Conservation (phyloP, 495 filamentous ascomycete genomes). For the Entonaema liquescens region DNA sequence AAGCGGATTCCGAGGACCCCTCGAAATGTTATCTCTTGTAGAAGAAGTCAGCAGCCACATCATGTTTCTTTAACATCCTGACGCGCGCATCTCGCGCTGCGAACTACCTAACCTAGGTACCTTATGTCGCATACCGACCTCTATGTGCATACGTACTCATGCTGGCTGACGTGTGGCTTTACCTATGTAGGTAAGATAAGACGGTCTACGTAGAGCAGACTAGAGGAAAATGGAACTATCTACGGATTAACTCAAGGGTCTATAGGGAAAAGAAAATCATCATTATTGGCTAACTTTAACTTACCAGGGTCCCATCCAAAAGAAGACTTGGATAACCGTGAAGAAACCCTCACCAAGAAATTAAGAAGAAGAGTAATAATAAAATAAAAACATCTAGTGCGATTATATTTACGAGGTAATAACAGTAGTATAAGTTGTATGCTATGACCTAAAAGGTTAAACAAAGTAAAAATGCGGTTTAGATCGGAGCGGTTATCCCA, state of each 20-base stretch:
- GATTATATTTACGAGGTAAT: not conserved
- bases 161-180: constrained; percentile 19
- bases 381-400: not conserved
- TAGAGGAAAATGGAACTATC: not conserved
- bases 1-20: not conserved
- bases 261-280: not conserved
- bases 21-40: not conserved
- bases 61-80: not conserved
- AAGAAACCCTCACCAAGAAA: not conserved
- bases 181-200: constrained; percentile 8
- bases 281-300: not conserved
- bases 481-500: not conserved
- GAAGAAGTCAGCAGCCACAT: not conserved
- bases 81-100: not conserved
- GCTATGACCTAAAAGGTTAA: not conserved
- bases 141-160: constrained; percentile 5
- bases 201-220: not conserved
- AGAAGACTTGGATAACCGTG: not conserved
- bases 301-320: not conserved
- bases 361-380: not conserved
- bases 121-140: not conserved
- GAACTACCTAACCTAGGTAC: no score
- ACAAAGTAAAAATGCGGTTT: not conserved
- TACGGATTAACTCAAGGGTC: not conserved
- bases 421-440: not conserved